A percentile compares a stretch with the other conserved stretches of the same genome.
phyloP scores from a whole-genome alignment of 2,329 filamentous ascomycete genomes.

The Cladobotryum protrusum region DNA sequence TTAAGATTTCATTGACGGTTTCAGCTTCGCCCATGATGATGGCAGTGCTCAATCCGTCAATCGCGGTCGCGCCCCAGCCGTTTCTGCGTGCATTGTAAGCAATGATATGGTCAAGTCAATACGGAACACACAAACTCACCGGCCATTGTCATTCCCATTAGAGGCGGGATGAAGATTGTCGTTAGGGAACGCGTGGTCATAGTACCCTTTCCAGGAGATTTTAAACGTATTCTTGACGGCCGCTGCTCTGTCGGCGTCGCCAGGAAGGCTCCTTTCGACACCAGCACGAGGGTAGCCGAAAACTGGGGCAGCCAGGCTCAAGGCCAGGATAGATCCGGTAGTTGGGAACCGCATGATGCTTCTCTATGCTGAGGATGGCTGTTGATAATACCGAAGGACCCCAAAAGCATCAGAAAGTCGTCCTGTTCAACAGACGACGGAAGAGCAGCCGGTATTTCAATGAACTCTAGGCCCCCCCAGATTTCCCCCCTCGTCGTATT shows the following conservation, averaged over 20 bases:
- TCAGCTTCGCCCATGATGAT: conserved; percentile 65
- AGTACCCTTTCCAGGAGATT: conserved; percentile 67
- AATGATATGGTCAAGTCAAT: no score
- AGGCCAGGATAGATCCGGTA: conserved; percentile 1
- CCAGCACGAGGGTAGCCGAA: conserved; percentile 3
- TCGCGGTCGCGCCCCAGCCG: conserved; percentile 76
- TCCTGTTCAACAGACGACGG: background rate
- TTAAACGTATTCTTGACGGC: conserved; percentile 64
- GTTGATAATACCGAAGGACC: background rate
- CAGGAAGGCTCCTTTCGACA: background rate
- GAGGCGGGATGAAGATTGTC: conserved; percentile 67
- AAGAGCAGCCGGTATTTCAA: conserved; percentile 7
- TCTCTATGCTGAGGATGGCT: background rate
- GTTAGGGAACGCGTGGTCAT: conserved; percentile 66
- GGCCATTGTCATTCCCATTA: conserved; percentile 60
- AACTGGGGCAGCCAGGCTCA: conserved; percentile 7
- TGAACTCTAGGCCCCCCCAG: background rate
- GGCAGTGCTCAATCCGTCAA: conserved; percentile 76
- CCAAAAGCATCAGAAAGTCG: background rate
- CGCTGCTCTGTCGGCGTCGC: conserved; percentile 40
- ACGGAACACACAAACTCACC: conserved; percentile 40
- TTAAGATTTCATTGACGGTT: conserved; percentile 64
- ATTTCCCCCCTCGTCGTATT: no score
- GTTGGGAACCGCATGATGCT: conserved; percentile 5
- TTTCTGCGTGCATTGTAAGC: conserved; percentile 46